Evolutionary conservation across 2,329 filamentous ascomycete genomes (phyloP).

Genomic region (Ceratocystis alfenasii): DNA sequence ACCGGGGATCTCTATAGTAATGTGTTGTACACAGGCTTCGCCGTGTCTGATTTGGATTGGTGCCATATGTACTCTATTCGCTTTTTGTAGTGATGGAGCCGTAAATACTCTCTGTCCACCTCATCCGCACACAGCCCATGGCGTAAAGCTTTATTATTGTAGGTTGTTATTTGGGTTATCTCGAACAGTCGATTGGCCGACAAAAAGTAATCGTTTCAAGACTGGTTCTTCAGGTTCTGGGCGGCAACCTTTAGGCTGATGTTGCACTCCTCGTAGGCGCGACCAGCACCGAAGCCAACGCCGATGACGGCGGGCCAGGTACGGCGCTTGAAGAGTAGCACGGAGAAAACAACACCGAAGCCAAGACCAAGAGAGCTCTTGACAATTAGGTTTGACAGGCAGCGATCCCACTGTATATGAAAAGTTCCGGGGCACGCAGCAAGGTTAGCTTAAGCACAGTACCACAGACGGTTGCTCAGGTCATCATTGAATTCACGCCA

Average conservation of each 20-base stretch:
- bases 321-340: conserved; percentile 93
- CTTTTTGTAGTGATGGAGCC: not conserved
- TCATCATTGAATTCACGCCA: too few species aligned
- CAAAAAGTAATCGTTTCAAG: conserved; percentile 14
- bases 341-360: conserved; percentile 97
- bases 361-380: conserved; percentile 90
- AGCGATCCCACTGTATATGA: conserved; percentile 76
- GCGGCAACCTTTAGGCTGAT: conserved; percentile 55
- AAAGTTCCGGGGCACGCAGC: not conserved
- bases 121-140: conserved; percentile 11
- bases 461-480: not conserved
- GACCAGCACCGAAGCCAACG: conserved; percentile 85
- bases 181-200: conserved; percentile 8
- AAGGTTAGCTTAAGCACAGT: conserved; percentile 6
- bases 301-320: conserved; percentile 96
- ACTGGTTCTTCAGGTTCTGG: conserved; percentile 43
- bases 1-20: conserved; percentile 20
- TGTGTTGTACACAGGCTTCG: conserved; percentile 21
- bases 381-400: conserved; percentile 93
- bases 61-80: not conserved
- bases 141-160: conserved; percentile 16
- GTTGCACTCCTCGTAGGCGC: conserved; percentile 98
- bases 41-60: not conserved
- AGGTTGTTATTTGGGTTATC: conserved; percentile 15
- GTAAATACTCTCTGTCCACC: not conserved